Evolutionary conservation across 2,329 filamentous ascomycete genomes (phyloP), one percentile per base, ranked within the genome.

Genomic region (Aspergillus caelatus): DNA sequence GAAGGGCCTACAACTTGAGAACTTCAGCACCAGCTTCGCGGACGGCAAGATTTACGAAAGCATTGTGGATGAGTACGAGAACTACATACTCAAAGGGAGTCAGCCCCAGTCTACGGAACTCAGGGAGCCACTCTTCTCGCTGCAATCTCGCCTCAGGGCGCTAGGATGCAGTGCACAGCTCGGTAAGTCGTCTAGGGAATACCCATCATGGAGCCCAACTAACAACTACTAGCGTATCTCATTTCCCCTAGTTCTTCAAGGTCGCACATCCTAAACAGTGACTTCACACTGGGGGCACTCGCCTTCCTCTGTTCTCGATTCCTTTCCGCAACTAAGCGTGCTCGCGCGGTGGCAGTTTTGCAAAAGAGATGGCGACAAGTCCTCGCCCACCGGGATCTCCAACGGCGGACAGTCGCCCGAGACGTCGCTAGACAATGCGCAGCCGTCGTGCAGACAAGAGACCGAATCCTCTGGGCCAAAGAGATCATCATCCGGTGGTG

Each of bases 231-330:
- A 64, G 57, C 39, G 56, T 63, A 59, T 57, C 80, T 83, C 58
- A 82, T 83, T 65, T 74, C 68, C 19, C 71, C 69, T 0, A 69
- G 69, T 10, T 66, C 60, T 36, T 71, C 72, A 10, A 62, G 69
- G 8, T 66, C 71, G n/a, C 76, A 79, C 30, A 81, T 88, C 28
- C 84, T 86, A 14, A 82, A 84, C 61, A 77, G 78, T 30, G 81
- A 84, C 67, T 88, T 86, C 65, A 86, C 84, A 0, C 72, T 88
- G 30, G 82, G 84, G 2, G 82, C 84, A 3, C 81, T 89, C 9
- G 81, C 86, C 4, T 88, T 88, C 71, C 81, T 89, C 7, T 86
- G 85, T 48, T 87, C 85, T 4, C 81, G 86, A 46, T 76, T 89
- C 1, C 77, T 89, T 4, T 81, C 83, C 0, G 79, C 85, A 7